phyloP scores from a whole-genome alignment of 2,329 filamentous ascomycete species.

The Penicillium digitatum region DNA sequence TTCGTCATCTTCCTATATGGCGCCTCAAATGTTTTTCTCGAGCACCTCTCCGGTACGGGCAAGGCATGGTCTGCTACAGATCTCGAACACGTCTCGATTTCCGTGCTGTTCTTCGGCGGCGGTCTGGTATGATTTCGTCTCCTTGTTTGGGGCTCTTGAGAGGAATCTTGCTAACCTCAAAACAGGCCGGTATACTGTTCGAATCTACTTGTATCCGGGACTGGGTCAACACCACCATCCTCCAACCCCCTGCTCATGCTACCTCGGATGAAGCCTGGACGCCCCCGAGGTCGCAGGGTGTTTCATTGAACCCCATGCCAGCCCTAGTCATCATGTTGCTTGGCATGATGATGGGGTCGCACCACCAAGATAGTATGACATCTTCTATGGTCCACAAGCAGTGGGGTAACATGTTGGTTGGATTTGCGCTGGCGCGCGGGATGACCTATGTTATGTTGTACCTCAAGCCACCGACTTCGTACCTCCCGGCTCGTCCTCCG shows the following conservation, averaged over 20 bases:
- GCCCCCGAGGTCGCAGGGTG: slow-evolving; percentile 63
- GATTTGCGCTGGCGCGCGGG: slow-evolving; percentile 71
- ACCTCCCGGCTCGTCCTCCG: slow-evolving; percentile 77
- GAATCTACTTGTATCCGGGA: slow-evolving; percentile 69
- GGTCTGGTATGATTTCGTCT: slow-evolving; percentile 59
- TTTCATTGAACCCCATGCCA: slow-evolving; percentile 84
- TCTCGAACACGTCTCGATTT: slow-evolving; percentile 88
- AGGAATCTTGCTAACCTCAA: slow-evolving; percentile 2
- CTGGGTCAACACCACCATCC: slow-evolving; percentile 48
- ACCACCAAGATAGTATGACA: slow-evolving; percentile 77
- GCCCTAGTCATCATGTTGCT: slow-evolving; percentile 80
- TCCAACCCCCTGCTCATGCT: slow-evolving; percentile 38
- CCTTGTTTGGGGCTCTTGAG: neutral
- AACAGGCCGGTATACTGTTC: slow-evolving; percentile 73
- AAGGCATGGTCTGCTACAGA: slow-evolving; percentile 71
- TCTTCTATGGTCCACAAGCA: slow-evolving; percentile 91
- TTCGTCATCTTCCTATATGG: slow-evolving; percentile 89
- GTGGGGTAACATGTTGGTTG: slow-evolving; percentile 82
- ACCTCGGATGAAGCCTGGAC: slow-evolving; percentile 51
- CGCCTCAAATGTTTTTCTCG: slow-evolving; percentile 83
- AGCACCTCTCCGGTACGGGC: slow-evolving; percentile 74
- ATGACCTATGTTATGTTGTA: slow-evolving; percentile 78
- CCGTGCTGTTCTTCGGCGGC: slow-evolving; percentile 88
- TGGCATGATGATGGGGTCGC: slow-evolving; percentile 92
- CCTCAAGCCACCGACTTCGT: slow-evolving; percentile 73